Conservation (phyloP, 306 rosid genomes). For the Elaeagnus macrophylla region DNA sequence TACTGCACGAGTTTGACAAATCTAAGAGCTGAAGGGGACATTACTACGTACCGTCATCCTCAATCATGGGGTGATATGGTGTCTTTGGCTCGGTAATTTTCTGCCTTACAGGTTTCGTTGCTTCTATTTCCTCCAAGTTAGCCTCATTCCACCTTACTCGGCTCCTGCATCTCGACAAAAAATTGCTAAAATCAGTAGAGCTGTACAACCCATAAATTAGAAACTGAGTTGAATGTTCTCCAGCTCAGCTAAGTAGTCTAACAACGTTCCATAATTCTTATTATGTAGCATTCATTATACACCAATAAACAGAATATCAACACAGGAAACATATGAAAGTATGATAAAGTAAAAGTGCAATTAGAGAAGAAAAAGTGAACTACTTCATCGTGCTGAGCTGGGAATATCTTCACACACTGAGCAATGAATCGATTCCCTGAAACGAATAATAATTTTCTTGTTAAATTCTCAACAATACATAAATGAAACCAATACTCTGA, state of each 20-base stretch:
- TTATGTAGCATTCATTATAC: not conserved
- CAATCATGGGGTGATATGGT: constrained; percentile 91
- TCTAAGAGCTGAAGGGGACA: no score
- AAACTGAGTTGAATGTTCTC: not conserved
- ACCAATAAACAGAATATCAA: not conserved
- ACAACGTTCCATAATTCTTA: no score
- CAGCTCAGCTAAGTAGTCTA: not conserved
- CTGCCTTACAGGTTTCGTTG: constrained; percentile 96
- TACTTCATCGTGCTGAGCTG: constrained; percentile 52
- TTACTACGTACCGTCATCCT: constrained; percentile 53
- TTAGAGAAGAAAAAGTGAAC: constrained; percentile 10
- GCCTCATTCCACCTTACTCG: constrained; percentile 89
- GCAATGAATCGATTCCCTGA: constrained; percentile 27
- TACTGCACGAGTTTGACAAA: no score
- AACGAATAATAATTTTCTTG: constrained; percentile 6
- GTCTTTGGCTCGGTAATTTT: constrained; percentile 98
- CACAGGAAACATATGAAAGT: not conserved
- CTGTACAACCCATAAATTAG: not conserved
- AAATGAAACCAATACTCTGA: not conserved
- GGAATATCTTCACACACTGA: constrained; percentile 27
- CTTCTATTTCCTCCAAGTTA: constrained; percentile 85
- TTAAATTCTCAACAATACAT: constrained; percentile 18
- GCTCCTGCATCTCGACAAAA: constrained; percentile 30
- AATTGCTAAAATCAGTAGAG: constrained; percentile 11
- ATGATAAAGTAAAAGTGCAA: not conserved